Percentiles rank a stretch among this genome's conserved stretches.
Evolutionary conservation across 495 filamentous ascomycete species (phyloP).

Genomic region (Lichenothelia convexa): DNA sequence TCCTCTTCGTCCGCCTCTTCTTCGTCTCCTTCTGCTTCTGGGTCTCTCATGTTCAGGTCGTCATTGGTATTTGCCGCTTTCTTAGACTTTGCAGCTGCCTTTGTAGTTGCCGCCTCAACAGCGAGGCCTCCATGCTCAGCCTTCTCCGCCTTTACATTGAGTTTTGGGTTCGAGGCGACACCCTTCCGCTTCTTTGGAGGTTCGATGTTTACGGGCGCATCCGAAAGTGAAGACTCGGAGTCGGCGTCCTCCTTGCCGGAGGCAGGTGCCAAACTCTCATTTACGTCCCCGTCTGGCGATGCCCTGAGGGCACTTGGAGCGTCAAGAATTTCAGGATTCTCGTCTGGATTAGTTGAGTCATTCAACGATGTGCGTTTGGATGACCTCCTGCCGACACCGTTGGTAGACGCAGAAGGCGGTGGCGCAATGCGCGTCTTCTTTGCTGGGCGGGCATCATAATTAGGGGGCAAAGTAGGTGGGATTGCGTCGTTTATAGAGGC

Average conservation of each 20-base stretch:
- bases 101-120: conserved; percentile 13
- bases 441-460: too few species aligned
- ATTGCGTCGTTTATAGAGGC: too few species aligned
- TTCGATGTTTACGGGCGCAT: conserved; percentile 8
- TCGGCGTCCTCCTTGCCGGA: conserved; percentile 7
- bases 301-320: conserved; percentile 25
- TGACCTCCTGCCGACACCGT: too few species aligned
- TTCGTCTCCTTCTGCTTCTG: conserved; percentile 24
- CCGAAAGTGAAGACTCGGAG: conserved; percentile 9
- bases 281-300: conserved; percentile 23
- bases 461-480: too few species aligned
- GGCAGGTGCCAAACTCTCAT: conserved; percentile 19
- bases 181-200: conserved; percentile 8
- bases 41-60: conserved; percentile 11
- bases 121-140: conserved; percentile 13
- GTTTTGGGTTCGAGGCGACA: conserved; percentile 7
- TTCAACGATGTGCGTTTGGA: too few species aligned
- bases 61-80: conserved; percentile 8
- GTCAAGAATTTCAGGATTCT: conserved; percentile 25
- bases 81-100: conserved; percentile 8
- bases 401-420: conserved; percentile 11
- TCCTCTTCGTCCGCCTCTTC: conserved; percentile 23
- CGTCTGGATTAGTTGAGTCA: conserved; percentile 22
- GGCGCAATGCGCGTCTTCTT: too few species aligned
- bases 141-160: conserved; percentile 10